These are phyloP conservation scores for Xylaria sp. DNA, from an alignment of 2,329 filamentous ascomycete species.

Conservation along the genomic window DNA sequence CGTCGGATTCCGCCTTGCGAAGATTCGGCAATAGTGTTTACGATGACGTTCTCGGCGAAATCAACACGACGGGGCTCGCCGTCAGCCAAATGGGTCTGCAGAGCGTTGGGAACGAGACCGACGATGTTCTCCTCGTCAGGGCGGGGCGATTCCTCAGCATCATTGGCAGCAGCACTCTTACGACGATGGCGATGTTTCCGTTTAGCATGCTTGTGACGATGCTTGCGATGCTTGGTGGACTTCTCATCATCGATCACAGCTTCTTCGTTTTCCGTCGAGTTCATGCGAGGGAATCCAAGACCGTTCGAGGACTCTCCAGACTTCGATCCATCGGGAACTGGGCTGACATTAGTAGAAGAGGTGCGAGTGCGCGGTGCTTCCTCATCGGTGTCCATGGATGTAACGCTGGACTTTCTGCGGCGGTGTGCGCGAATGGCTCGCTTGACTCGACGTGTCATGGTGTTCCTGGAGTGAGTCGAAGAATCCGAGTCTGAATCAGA, in stretches of 20 bases:
- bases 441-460: slow-evolving; percentile 69
- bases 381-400: slow-evolving; percentile 56
- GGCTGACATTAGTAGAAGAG: slow-evolving; percentile 39
- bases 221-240: slow-evolving; percentile 36
- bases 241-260: slow-evolving; percentile 39
- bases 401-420: slow-evolving; percentile 70
- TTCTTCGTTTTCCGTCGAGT: slow-evolving; percentile 40
- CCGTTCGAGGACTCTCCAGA: slow-evolving; percentile 38
- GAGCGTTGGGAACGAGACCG: slow-evolving; percentile 22
- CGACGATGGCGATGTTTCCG: slow-evolving; percentile 38
- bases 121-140: slow-evolving; percentile 33
- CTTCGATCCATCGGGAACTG: slow-evolving; percentile 35
- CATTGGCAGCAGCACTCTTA: slow-evolving; percentile 22
- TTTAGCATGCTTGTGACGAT: slow-evolving; percentile 39
- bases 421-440: slow-evolving; percentile 65
- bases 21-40: slow-evolving; percentile 29
- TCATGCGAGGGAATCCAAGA: slow-evolving; percentile 33
- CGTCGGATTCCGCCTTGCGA: slow-evolving; percentile 32
- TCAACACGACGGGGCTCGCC: slow-evolving; percentile 53
- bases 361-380: slow-evolving; percentile 32
- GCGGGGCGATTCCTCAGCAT: slow-evolving; percentile 18
- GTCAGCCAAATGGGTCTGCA: slow-evolving; percentile 17
- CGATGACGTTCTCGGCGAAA: slow-evolving; percentile 40
- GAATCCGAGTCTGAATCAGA: slow-evolving; percentile 64
- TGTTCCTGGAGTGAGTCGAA: slow-evolving; percentile 55